Evolutionary conservation across 495 filamentous ascomycete species (phyloP).

Genomic region (Penicillium coffeae): DNA sequence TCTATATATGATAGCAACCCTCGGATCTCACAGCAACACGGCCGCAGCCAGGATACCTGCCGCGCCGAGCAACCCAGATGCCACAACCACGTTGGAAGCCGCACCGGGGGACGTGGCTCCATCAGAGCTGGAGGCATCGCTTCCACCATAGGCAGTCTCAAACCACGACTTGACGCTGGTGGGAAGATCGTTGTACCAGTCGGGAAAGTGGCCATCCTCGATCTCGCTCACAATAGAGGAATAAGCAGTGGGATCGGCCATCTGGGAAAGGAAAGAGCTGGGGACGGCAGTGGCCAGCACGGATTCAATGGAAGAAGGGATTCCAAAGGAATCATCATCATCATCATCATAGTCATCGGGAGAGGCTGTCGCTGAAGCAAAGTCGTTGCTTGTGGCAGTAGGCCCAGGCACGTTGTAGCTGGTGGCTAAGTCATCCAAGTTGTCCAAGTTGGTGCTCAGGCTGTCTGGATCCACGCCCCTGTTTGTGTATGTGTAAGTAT

Average conservation of each 20-base stretch:
- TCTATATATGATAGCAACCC: no score
- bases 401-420: background rate
- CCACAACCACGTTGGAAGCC: conserved; percentile 1
- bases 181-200: conserved; percentile 20
- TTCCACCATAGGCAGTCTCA: no score
- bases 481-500: background rate
- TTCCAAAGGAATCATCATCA: no score
- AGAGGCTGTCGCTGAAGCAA: no score
- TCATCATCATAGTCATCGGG: no score
- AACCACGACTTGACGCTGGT: conserved; percentile 21
- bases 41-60: conserved; percentile 10
- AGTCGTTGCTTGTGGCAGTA: no score
- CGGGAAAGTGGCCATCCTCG: conserved; percentile 13
- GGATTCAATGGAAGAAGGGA: conserved; percentile 16
- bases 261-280: conserved; percentile 15
- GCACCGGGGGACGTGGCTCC: background rate
- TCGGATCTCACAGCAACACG: conserved; percentile 11
- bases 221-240: conserved; percentile 18
- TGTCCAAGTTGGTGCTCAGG: background rate
- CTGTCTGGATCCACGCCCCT: background rate
- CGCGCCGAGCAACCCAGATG: conserved; percentile 7
- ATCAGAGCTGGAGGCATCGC: background rate
- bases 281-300: conserved; percentile 18
- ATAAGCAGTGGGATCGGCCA: conserved; percentile 13
- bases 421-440: background rate